These are phyloP conservation scores for Akanthomyces dipterigenus DNA, from an alignment of 2,329 filamentous ascomycete genomes.

Conservation along the genomic window DNA sequence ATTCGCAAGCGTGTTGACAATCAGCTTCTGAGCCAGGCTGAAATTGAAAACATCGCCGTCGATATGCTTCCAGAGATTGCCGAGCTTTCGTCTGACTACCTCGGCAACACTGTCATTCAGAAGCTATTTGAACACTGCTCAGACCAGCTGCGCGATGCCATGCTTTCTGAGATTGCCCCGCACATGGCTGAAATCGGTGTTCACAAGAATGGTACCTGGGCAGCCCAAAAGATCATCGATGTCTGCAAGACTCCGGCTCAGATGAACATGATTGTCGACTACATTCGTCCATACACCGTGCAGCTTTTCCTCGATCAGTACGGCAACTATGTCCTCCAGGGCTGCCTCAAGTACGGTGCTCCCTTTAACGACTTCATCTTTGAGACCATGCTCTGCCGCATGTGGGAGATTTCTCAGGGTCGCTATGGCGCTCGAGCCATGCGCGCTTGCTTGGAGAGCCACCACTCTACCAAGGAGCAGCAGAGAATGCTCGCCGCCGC, in stretches of 20 bases:
- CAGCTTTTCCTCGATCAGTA: slow-evolving; percentile 96
- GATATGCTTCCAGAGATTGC: slow-evolving; percentile 97
- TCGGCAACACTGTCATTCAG: slow-evolving; percentile 98
- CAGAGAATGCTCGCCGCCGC: slow-evolving; percentile 90
- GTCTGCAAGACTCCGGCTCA: slow-evolving; percentile 80
- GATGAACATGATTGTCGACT: slow-evolving; percentile 77
- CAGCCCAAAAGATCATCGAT: slow-evolving; percentile 98
- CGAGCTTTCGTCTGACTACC: slow-evolving; percentile 89
- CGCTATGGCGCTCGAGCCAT: slow-evolving; percentile 93
- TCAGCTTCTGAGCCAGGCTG: slow-evolving; percentile 72
- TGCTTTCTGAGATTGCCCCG: slow-evolving; percentile 81
- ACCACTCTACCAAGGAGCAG: slow-evolving; percentile 90
- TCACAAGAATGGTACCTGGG: slow-evolving; percentile 99
- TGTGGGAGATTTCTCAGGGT: slow-evolving; percentile 91
- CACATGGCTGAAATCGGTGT: slow-evolving; percentile 94
- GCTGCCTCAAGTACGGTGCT: slow-evolving; percentile 83
- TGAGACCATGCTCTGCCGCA: slow-evolving; percentile 86
- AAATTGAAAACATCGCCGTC: slow-evolving; percentile 87
- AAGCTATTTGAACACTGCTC: slow-evolving; percentile 97
- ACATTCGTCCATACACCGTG: slow-evolving; percentile 78
- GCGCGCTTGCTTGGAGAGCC: slow-evolving; percentile 93
- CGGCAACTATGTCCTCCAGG: slow-evolving; percentile 96
- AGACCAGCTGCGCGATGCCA: slow-evolving; percentile 80
- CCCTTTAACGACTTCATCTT: slow-evolving; percentile 97
- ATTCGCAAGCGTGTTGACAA: slow-evolving; percentile 98